These are phyloP conservation scores for Ceratocystis destructans DNA, from an alignment of 2,329 filamentous ascomycete genomes.

Conservation along the genomic window DNA sequence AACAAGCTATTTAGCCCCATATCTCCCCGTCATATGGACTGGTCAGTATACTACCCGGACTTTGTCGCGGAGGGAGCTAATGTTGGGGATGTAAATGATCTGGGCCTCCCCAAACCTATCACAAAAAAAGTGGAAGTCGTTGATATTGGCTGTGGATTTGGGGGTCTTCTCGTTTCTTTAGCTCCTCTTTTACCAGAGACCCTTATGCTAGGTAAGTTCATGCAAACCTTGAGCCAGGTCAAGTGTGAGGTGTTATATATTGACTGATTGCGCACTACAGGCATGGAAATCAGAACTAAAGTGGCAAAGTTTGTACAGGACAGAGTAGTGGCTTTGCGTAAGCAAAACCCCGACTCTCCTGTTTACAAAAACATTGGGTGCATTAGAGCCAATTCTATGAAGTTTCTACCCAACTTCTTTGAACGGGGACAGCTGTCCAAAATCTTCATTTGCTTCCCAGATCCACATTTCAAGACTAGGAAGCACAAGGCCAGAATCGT, in stretches of 20 bases:
- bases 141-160: conserved; percentile 95
- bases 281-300: conserved; percentile 82
- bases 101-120: conserved; percentile 14
- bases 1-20: conserved; percentile 45
- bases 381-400: conserved; percentile 92
- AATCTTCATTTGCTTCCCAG: conserved; percentile 96
- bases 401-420: conserved; percentile 98
- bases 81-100: conserved; percentile 13
- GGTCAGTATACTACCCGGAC: conserved; percentile 69
- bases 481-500: conserved; percentile 98
- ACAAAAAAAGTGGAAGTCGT: conserved; percentile 68
- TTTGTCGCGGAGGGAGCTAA: conserved; percentile 38
- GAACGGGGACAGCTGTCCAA: conserved; percentile 64
- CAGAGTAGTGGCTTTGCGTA: conserved; percentile 67
- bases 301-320: conserved; percentile 86
- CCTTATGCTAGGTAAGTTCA: conserved; percentile 58
- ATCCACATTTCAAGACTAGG: conserved; percentile 92
- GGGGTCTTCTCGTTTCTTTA: conserved; percentile 75
- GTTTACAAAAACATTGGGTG: conserved; percentile 78
- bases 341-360: conserved; percentile 40
- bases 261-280: conserved; percentile 29
- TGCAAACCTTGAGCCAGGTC: not conserved
- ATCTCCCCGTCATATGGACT: conserved; percentile 76
- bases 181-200: conserved; percentile 68
- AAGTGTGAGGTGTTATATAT: not conserved